A percentile compares a stretch with the other conserved stretches of the same genome.
Evolutionary conservation across 2,329 filamentous ascomycete species (phyloP).

Genomic region (Cercospora sp.): DNA sequence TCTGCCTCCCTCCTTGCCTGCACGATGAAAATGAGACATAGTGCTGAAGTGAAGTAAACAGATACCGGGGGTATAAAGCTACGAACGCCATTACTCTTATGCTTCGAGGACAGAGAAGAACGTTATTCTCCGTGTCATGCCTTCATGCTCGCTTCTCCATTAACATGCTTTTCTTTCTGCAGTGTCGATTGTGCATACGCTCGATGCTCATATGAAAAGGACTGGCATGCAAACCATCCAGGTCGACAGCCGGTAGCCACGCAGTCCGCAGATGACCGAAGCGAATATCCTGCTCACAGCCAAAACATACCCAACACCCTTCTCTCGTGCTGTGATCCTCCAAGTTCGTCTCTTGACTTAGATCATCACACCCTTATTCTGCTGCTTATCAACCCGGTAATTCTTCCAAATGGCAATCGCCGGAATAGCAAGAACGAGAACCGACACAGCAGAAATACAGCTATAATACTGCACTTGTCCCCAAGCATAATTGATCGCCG

Average conservation of each 20-base stretch:
- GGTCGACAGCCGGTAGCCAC: neutral
- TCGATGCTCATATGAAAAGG: neutral
- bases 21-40: too few relatives aligned
- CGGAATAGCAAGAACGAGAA: slow-evolving; percentile 38
- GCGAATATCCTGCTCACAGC: neutral
- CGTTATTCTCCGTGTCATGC: too few relatives aligned
- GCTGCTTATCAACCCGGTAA: slow-evolving; percentile 41
- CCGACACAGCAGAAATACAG: slow-evolving; percentile 42
- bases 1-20: too few relatives aligned
- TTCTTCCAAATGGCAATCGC: slow-evolving; percentile 41
- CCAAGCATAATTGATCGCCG: slow-evolving; percentile 51
- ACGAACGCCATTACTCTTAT: neutral
- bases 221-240: neutral
- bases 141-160: neutral
- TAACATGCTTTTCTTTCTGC: neutral
- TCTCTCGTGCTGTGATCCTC: neutral
- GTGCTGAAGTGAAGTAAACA: neutral
- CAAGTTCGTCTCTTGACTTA: slow-evolving; percentile 8
- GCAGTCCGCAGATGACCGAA: too few relatives aligned
- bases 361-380: slow-evolving; percentile 41
- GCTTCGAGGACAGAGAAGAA: neutral
- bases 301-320: neutral
- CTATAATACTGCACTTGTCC: slow-evolving; percentile 50
- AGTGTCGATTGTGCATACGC: neutral
- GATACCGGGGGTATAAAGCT: neutral